Evolutionary conservation across 306 rosid genomes (phyloP).

Genomic region (Citrullus amarus): DNA sequence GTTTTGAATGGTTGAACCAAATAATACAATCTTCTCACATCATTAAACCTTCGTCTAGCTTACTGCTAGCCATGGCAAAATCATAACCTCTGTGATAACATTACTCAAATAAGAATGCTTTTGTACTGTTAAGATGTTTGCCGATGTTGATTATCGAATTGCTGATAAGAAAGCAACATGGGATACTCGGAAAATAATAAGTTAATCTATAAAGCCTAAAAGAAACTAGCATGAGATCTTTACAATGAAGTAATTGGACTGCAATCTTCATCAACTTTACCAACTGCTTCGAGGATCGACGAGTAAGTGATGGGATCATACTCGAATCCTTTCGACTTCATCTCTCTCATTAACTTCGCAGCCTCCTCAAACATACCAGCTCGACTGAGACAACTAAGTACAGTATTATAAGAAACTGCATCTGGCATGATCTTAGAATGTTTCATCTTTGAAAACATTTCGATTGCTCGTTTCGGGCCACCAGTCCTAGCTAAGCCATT

Average conservation of each 20-base stretch:
- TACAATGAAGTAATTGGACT: background rate
- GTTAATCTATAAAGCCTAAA: background rate
- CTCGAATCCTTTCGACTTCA: conserved; percentile 58
- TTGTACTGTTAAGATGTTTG: background rate
- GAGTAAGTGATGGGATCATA: conserved; percentile 77
- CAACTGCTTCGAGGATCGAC: conserved; percentile 92
- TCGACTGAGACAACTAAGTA: conserved; percentile 77
- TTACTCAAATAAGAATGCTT: background rate
- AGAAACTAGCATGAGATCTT: background rate
- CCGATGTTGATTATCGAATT: background rate
- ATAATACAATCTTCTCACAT: background rate
- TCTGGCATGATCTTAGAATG: conserved; percentile 53
- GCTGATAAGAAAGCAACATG: background rate
- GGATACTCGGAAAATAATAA: background rate
- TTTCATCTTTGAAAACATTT: conserved; percentile 65
- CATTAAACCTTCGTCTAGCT: background rate
- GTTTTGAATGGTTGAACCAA: background rate
- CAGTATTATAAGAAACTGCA: conserved; percentile 70
- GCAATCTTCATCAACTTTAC: conserved; percentile 60
- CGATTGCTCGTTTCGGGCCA: conserved; percentile 62
- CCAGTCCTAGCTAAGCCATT: conserved; percentile 71
- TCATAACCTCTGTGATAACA: background rate
- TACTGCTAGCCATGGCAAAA: background rate
- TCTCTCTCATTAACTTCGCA: conserved; percentile 83
- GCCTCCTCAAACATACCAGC: conserved; percentile 92